phyloP scores from a whole-genome alignment of 2,329 filamentous ascomycete genomes.

The Leptographium wingfieldii region DNA sequence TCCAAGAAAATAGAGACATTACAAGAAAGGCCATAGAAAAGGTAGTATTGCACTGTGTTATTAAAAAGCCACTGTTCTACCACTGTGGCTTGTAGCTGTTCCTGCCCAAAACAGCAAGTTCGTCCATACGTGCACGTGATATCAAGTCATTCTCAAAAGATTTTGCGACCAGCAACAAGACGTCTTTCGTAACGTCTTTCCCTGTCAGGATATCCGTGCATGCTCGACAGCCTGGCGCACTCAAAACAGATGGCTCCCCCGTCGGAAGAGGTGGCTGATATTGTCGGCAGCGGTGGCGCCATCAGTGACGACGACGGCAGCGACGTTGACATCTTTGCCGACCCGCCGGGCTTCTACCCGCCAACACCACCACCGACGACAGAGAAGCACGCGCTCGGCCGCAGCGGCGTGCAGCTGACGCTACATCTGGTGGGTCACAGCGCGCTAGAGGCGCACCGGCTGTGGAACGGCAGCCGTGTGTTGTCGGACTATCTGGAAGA shows the following conservation, averaged over 20 bases:
- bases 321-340: constrained; percentile 45
- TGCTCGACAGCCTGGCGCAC: no score
- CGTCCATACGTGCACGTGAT: no score
- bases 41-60: no score
- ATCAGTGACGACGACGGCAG: not conserved
- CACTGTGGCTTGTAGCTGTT: no score
- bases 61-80: no score
- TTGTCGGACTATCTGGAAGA: constrained; percentile 68
- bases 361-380: constrained; percentile 64
- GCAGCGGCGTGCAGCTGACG: constrained; percentile 42
- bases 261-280: not conserved
- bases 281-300: not conserved
- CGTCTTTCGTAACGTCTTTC: no score
- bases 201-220: no score
- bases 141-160: no score
- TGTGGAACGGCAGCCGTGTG: constrained; percentile 83
- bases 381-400: constrained; percentile 52
- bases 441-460: constrained; percentile 75
- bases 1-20: no score
- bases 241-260: not conserved
- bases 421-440: constrained; percentile 61
- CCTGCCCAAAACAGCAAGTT: no score
- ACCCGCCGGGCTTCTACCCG: constrained; percentile 69
- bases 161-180: no score
- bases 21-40: no score